Base-by-base conservation (phyloP, 1,139 yeast genomes). In the Magnusiomyces paraingens region DNA sequence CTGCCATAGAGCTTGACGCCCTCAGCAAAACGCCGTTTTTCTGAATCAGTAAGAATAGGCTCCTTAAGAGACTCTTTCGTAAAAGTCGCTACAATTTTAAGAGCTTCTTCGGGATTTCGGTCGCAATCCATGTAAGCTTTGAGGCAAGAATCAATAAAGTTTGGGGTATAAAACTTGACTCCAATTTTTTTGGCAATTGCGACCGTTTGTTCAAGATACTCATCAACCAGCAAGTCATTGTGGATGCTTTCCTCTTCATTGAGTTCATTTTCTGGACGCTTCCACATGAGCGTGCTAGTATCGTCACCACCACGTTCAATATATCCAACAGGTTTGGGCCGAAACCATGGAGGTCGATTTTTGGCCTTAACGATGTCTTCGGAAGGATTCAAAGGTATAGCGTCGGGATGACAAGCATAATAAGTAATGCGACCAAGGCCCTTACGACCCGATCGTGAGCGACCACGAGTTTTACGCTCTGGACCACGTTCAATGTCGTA, bases 241-340 rank as follows among this genome's bases (percentile, higher is more conserved):
- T 56, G 40, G 6, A 53, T 45, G 4, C 44, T 50, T 29, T 51
- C 48, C 11, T 42, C 47, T n/a, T 35, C 22, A 5, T 22, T 47
- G 5, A 18, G 12, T 22, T 47, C 50, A 12, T 55, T 58, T 8
- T 63, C 63, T 0, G 68, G 74, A 42, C 76, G 71, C 60, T 76
- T 78, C 96, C 97, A 93, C 62, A 85, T 70, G 18, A 87, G 68
- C 0, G 83, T 77, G 18, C 82, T 77, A 0, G 96, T 87, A 32
- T 77, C 82, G 62, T 84, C 90, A 1, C 79, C 82, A 1, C 98
- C 99, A 63, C 99, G 76, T 61, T 89, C 95, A n/a, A 85, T 71
- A 64, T 86, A 88, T 0, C 96, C 95, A 54, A 76, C 74, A 0
- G 96, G 96, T 58, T 84, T 72, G 2, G 84, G 86, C 63, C 85